Base-by-base conservation (phyloP, 1,284 basidiomycete genomes). In the Austroboletus novae-zelandiae region DNA sequence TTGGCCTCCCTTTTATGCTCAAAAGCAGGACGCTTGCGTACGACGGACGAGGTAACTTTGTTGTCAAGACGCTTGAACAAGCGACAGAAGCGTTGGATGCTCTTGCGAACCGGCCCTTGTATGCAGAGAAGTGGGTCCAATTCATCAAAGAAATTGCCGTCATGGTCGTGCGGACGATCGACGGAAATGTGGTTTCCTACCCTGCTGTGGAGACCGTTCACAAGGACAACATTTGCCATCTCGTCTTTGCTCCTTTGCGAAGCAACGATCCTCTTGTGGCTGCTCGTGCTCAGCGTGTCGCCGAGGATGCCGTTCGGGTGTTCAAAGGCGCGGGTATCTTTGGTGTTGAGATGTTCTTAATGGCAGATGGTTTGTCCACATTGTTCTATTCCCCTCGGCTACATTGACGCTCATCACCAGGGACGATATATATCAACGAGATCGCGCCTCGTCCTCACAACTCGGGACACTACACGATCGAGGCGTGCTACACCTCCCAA, bases 361-460 rank as follows among this genome's bases (percentile, higher is more conserved):
- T 97, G 79, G 72, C 78, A 27, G 82, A 94, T 64, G 94, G 96
- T 90, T 61, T 61, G 37, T 50, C 20, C 20, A 9, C 47, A 23
- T 46, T 9, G 8, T 37, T 7, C 31, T 31, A 13, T 41, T 47
- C 17, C 23, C 30, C 3, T 9, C 9, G 25, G 9, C 31, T 10
- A 43, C 9, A 32, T 46, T 17, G 7, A 9, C 6, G 35, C 32
- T 47, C 17, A 25, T 6, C n/a, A 50, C 41, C 57, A 95, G 93
- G 89, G 23, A 71, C 76, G 1, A 78, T 99, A 4, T 83, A 88
- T 52, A 80, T 99, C 59, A 99, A 99, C 71, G 97, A 99, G 74
- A 98, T 99, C 56, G 97, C 97, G 0, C 97, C 97, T n/a, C 83
- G 97, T 20, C 96, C 97, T 1, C 97, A 99, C 71, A 99, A 99